These are phyloP conservation scores for Fusarium coffeatum DNA, from an alignment of 2,329 filamentous ascomycete genomes.

Conservation along the genomic window DNA sequence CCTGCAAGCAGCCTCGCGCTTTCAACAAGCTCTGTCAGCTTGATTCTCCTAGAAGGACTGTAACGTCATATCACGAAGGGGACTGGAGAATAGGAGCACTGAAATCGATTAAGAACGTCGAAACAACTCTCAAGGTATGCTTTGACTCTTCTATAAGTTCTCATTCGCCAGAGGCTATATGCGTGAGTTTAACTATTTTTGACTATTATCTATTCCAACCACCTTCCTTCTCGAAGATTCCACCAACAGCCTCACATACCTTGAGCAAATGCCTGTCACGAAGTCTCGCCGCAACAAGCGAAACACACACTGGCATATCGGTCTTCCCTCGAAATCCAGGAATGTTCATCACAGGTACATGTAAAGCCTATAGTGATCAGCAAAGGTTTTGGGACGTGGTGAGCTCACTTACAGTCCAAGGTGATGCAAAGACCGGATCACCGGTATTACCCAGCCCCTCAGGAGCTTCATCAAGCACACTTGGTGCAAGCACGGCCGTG, in stretches of 20 bases:
- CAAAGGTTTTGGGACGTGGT: slow-evolving; percentile 43
- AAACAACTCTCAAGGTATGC: no score
- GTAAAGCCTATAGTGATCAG: slow-evolving; percentile 55
- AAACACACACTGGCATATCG: slow-evolving; percentile 68
- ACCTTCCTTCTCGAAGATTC: slow-evolving; percentile 48
- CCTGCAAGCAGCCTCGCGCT: no score
- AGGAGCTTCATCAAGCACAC: slow-evolving; percentile 69
- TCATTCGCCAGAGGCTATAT: neutral
- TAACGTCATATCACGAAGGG: no score
- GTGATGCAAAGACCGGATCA: slow-evolving; percentile 61
- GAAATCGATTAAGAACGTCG: no score
- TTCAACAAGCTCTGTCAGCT: no score
- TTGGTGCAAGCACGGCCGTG: slow-evolving; percentile 67
- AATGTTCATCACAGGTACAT: slow-evolving; percentile 71
- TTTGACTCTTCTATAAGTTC: neutral
- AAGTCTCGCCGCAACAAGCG: slow-evolving; percentile 61
- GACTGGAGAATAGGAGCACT: no score
- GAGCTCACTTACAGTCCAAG: slow-evolving; percentile 62
- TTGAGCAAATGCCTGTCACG: slow-evolving; percentile 58
- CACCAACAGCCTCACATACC: slow-evolving; percentile 53
- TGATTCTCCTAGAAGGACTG: no score
- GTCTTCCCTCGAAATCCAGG: slow-evolving; percentile 67
- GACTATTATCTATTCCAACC: slow-evolving; percentile 28
- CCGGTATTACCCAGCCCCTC: slow-evolving; percentile 65
- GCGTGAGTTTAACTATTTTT: no score